Evolutionary conservation across 2,329 filamentous ascomycete species (phyloP).

Genomic region (Penicillium aurantiogriseum): DNA sequence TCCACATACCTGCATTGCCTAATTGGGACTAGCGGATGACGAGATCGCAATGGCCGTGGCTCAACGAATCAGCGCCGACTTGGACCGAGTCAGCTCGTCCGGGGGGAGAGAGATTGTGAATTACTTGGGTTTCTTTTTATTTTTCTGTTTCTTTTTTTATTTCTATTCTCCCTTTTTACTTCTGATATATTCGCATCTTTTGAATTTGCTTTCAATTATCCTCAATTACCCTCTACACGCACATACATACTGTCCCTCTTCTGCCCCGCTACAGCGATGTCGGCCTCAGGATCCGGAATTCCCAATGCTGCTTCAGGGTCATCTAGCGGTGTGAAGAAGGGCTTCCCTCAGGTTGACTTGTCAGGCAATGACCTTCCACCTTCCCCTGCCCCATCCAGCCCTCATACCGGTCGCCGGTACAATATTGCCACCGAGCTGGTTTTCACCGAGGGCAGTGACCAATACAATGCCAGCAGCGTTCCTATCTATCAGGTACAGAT

Average conservation of each 20-base stretch:
- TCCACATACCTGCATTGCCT: constrained; percentile 6
- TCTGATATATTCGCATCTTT: background rate
- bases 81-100: constrained; percentile 5
- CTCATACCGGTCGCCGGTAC: constrained; percentile 81
- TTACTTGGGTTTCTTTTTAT: constrained; percentile 2
- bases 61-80: constrained; percentile 20
- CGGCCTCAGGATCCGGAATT: constrained; percentile 35
- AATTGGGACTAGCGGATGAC: constrained; percentile 21
- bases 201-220: background rate
- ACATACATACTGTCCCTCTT: constrained; percentile 1
- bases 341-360: constrained; percentile 65
- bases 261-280: constrained; percentile 40
- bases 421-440: constrained; percentile 94
- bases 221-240: background rate
- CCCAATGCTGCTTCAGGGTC: constrained; percentile 22
- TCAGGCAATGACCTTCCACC: constrained; percentile 84
- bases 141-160: background rate
- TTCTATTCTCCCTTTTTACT: background rate
- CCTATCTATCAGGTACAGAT: constrained; percentile 80
- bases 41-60: constrained; percentile 13
- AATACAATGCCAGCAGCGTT: constrained; percentile 94
- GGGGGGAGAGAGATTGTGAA: constrained; percentile 1
- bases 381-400: constrained; percentile 89
- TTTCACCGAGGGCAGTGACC: constrained; percentile 92
- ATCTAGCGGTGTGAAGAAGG: constrained; percentile 46